Percentiles rank a stretch among this genome's conserved stretches.
Evolutionary conservation across 2,329 filamentous ascomycete genomes (phyloP).

Genomic region (Hymenoscyphus scutula): DNA sequence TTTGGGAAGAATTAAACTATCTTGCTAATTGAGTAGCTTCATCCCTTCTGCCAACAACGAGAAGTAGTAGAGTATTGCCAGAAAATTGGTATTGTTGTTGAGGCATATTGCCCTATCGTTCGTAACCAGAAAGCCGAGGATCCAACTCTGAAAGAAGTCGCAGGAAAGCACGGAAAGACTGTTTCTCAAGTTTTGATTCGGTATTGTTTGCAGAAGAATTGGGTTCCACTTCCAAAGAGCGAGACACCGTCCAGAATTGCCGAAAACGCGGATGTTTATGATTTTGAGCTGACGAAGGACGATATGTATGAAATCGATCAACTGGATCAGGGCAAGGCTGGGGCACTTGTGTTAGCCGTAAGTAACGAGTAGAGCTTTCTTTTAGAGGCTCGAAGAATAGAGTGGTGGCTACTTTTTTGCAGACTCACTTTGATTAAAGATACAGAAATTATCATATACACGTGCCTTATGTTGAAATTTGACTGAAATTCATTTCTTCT

Average conservation of each 20-base stretch:
- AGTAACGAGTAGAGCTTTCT: constrained; percentile 17
- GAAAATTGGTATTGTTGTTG: constrained; percentile 48
- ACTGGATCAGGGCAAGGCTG: constrained; percentile 48
- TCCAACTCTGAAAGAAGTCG: constrained; percentile 53
- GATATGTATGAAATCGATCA: constrained; percentile 56
- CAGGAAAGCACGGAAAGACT: constrained; percentile 57
- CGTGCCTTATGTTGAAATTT: no score
- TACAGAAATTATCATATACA: no score
- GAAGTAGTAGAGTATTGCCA: constrained; percentile 50
- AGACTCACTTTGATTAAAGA: no score
- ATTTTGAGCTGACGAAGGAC: constrained; percentile 53
- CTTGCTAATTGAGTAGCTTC: constrained; percentile 59
- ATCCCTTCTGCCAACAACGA: constrained; percentile 65
- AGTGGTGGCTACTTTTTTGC: no score
- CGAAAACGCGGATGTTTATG: constrained; percentile 59
- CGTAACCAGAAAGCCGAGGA: constrained; percentile 62
- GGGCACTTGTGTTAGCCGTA: constrained; percentile 37
- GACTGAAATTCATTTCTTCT: no score
- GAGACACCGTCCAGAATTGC: constrained; percentile 56
- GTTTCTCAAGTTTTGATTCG: constrained; percentile 66
- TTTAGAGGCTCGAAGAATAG: no score
- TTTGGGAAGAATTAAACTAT: no score
- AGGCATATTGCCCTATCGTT: constrained; percentile 55
- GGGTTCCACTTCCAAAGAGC: constrained; percentile 67
- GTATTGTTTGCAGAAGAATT: constrained; percentile 68